phyloP scores from a whole-genome alignment of 495 filamentous ascomycete species.

The Penicillium odoratum region DNA sequence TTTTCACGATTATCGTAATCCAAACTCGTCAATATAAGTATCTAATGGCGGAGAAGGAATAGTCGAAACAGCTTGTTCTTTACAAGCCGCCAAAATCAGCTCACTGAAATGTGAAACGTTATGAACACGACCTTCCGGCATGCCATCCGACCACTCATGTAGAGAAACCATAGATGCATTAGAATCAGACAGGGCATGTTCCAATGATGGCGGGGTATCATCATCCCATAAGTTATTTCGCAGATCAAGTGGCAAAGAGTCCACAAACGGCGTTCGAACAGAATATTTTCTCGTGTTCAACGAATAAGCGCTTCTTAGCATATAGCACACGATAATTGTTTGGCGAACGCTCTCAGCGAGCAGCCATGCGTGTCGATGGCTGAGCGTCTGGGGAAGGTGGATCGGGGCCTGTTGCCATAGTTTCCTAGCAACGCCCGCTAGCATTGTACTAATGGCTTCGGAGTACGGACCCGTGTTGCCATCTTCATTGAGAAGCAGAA shows the following conservation, averaged over 20 bases:
- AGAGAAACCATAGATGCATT: slow-evolving; percentile 28
- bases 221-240: slow-evolving; percentile 40
- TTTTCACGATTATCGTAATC: background rate
- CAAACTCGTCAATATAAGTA: slow-evolving; percentile 7
- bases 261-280: slow-evolving; percentile 38
- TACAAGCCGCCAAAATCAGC: slow-evolving; percentile 32
- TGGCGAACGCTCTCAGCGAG: slow-evolving; percentile 46
- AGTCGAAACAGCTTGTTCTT: slow-evolving; percentile 23
- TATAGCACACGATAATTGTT: slow-evolving; percentile 40
- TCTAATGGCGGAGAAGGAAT: slow-evolving; percentile 17
- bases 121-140: slow-evolving; percentile 24
- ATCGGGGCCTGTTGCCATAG: slow-evolving; percentile 31
- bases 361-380: slow-evolving; percentile 44
- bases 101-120: slow-evolving; percentile 22
- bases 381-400: slow-evolving; percentile 24
- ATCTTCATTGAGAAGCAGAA: no score
- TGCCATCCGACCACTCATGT: slow-evolving; percentile 27
- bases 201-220: no score
- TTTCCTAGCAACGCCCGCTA: slow-evolving; percentile 20
- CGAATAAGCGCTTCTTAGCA: slow-evolving; percentile 39
- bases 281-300: slow-evolving; percentile 40
- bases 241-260: slow-evolving; percentile 38
- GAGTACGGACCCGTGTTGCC: slow-evolving; percentile 18
- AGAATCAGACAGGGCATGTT: background rate
- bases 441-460: slow-evolving; percentile 24